phyloP scores from a whole-genome alignment of 1,139 yeast genomes.

The Pneumocystis canis region DNA sequence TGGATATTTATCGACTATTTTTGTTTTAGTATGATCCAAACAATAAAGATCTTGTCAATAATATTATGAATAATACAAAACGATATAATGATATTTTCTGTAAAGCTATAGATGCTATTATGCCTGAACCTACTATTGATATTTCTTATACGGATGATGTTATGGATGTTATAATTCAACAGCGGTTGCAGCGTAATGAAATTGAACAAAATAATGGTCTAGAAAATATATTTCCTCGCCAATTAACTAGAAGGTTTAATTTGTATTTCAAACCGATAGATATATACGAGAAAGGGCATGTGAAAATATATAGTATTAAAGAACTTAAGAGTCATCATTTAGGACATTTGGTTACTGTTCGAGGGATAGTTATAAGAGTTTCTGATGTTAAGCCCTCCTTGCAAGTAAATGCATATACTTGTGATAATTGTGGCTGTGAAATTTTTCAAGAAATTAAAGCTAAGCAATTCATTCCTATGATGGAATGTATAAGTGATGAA shows the following conservation, averaged over 20 bases:
- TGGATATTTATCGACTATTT: not conserved
- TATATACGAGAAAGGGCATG: conserved; percentile 27
- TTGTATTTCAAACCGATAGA: conserved; percentile 74
- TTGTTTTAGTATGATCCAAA: conserved; percentile 11
- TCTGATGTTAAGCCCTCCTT: conserved; percentile 93
- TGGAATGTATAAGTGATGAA: conserved; percentile 69
- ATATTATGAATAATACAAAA: conserved; percentile 56
- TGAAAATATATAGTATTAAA: conserved; percentile 68
- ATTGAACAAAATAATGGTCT: conserved; percentile 49
- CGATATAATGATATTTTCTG: conserved; percentile 70
- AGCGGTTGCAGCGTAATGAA: conserved; percentile 69
- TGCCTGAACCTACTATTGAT: conserved; percentile 73
- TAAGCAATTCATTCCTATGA: conserved; percentile 68
- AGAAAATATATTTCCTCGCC: conserved; percentile 55
- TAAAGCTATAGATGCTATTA: conserved; percentile 55
- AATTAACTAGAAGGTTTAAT: conserved; percentile 63
- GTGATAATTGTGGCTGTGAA: conserved; percentile 95
- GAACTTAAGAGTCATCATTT: conserved; percentile 71
- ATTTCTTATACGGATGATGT: conserved; percentile 77
- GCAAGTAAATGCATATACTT: conserved; percentile 83
- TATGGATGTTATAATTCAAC: conserved; percentile 80
- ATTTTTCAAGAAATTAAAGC: conserved; percentile 87
- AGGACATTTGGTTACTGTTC: conserved; percentile 75
- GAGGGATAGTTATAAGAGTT: conserved; percentile 91
- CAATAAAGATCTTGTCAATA: conserved; percentile 33